phyloP scores from a whole-genome alignment of 129 eudicot species.

The Artemisia tridentata region DNA sequence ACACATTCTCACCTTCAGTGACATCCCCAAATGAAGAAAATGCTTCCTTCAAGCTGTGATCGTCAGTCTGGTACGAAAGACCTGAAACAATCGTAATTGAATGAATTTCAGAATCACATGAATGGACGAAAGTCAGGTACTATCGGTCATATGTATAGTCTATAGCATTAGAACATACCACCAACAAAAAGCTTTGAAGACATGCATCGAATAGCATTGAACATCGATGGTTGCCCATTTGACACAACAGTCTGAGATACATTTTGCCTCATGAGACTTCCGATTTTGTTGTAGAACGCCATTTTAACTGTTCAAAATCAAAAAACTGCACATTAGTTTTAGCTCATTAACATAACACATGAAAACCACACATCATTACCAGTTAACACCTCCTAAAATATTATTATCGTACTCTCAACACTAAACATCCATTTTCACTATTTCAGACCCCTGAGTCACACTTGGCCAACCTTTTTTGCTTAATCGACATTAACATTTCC shows the following conservation, averaged over 20 bases:
- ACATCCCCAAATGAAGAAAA: slow-evolving; percentile 83
- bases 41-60: slow-evolving; percentile 64
- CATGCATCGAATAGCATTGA: slow-evolving; percentile 68
- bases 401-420: no score
- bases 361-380: background rate
- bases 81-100: slow-evolving; percentile 36
- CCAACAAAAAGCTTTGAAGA: slow-evolving; percentile 83
- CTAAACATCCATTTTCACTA: no score
- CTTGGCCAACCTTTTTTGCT: no score
- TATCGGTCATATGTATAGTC: background rate
- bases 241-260: slow-evolving; percentile 30
- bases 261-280: slow-evolving; percentile 54
- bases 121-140: no score
- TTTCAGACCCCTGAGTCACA: no score
- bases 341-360: background rate
- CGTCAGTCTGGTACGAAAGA: slow-evolving; percentile 74
- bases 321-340: slow-evolving; percentile 15
- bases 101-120: background rate
- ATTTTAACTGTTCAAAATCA: slow-evolving; percentile 29
- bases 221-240: slow-evolving; percentile 38
- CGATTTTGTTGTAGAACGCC: slow-evolving; percentile 67
- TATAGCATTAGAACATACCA: slow-evolving; percentile 39
- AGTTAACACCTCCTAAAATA: background rate
- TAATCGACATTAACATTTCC: no score
- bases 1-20: slow-evolving; percentile 49